Evolutionary conservation across 257 asterid genomes (phyloP).

Genomic region (Petrea volubilis): DNA sequence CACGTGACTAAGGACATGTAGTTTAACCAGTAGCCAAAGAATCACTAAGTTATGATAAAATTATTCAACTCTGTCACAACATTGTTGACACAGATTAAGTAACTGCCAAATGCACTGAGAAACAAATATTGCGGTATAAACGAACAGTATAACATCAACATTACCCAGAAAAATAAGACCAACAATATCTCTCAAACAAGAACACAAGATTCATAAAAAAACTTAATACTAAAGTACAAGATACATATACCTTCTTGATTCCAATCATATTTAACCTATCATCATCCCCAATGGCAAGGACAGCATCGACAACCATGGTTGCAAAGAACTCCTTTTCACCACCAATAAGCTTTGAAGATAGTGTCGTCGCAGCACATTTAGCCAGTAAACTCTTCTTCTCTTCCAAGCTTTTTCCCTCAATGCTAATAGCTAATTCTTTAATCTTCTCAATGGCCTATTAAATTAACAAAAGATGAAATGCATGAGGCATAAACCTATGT

Average conservation of each 20-base stretch:
- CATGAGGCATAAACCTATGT: conserved; percentile 23
- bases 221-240: not conserved
- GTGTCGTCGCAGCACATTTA: conserved; percentile 97
- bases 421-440: conserved; percentile 78
- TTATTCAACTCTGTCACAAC: too few species aligned
- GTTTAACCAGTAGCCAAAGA: too few species aligned
- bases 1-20: not conserved
- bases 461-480: not conserved
- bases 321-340: conserved; percentile 99
- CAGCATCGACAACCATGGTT: conserved; percentile 94
- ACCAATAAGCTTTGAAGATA: conserved; percentile 96
- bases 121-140: not conserved
- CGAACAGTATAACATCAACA: not conserved
- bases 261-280: conserved; percentile 98
- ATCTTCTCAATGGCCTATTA: conserved; percentile 70
- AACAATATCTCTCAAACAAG: not conserved
- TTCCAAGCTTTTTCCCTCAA: conserved; percentile 91
- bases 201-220: not conserved
- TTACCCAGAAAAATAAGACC: not conserved
- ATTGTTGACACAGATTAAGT: too few species aligned
- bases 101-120: conserved; percentile 3
- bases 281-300: conserved; percentile 81
- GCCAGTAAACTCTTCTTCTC: conserved; percentile 88
- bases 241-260: conserved; percentile 72
- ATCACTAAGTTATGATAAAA: too few species aligned